Base-by-base conservation (phyloP, 164 flowering plant genomes). In the Vitis rotundifolia region DNA sequence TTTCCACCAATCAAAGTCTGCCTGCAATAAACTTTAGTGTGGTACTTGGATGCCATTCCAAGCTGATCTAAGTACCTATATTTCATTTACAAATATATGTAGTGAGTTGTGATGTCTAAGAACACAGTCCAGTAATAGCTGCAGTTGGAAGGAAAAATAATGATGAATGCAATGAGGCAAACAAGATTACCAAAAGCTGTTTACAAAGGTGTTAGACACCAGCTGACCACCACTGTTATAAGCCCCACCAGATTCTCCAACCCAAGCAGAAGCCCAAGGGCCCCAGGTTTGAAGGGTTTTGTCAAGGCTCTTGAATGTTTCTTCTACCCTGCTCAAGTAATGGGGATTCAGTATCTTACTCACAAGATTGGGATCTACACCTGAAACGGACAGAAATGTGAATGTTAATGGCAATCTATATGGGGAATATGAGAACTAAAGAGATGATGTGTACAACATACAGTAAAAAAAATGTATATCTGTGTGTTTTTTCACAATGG, bases 221-320 rank as follows among this genome's bases (percentile, higher is more conserved):
- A 62, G 72, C 26, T 64, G 84, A 11, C 92, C 97, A 31, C 99
- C 99, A 55, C 87, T 95, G 71, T 95, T 95, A 75, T 79, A 95
- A 47, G 97, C 97, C 49, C 99, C 99, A 51, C 98, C 99, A 70
- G 99, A 82, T 81, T 95, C 99, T 56, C 98, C 95, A 71, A 95
- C 98, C 99, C 99, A 95, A 47, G 92, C 91, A 65, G 90, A 84
- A 49, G 99, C 80, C 92, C 92, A 87, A 22, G 90, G 90, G 19
- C 91, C 92, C 68, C 84, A 47, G 51, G 16, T 74, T 66, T 82
- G 44, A 28, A 92, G 79, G 54, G 85, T 83, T 19, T 72, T 69
- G 8, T 59, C 47, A 44, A 89, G 80, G 65, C 69, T 66, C 44
- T 53, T 61, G 76, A 87, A 91, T 26, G 89, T 85, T 63, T 67